Base-by-base conservation (phyloP, 768 basidiomycete species). In the Lactarius quietus region DNA sequence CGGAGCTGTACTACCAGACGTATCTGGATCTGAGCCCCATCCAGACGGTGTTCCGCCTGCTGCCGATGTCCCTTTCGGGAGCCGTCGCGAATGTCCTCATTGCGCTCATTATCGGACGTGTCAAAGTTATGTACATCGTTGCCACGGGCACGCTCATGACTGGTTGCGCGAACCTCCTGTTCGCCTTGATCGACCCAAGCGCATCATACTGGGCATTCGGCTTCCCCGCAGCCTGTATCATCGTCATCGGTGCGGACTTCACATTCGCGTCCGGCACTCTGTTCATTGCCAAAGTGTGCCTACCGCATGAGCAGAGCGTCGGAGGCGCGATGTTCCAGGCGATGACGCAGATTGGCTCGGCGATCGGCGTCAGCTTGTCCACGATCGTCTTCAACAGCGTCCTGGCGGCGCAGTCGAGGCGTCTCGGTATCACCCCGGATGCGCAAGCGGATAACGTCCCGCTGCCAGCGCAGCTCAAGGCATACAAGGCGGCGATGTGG, bases 191-290 rank as follows among this genome's bases (percentile, higher is more conserved):
- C n/a, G n/a, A n/a, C n/a, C n/a, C n/a, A n/a, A n/a, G n/a, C n/a
- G n/a, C n/a, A n/a, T n/a, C n/a, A n/a, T n/a, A n/a, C 69, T 93
- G 91, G 92, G 88, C 87, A 1, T 88, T 81, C 64, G 86, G 84
- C 5, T 93, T 93, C 74, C 88, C 90, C 0, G 82, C 86, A 1
- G 82, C 88, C 0, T 75, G 84, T 43, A 63, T 88, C 53, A 76
- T 83, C 23, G 90, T 92, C 15, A 80, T 90, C 55, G 92, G 92
- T n/a, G 89, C 85, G 1, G 92, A 93, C 71, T 90, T 93, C 67
- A 84, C 89, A 2, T 92, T 85, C 70, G 78, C 91, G 0, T 76
- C 85, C 0, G 92, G 91, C 2, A 88, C 88, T 5, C 76, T 93
- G 18, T 93, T 88, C 69, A 83, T 91, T 48, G 3, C 73, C 81